Evolutionary conservation across 1,139 yeast species (phyloP).

Genomic region (Sugiyamaella sp.): DNA sequence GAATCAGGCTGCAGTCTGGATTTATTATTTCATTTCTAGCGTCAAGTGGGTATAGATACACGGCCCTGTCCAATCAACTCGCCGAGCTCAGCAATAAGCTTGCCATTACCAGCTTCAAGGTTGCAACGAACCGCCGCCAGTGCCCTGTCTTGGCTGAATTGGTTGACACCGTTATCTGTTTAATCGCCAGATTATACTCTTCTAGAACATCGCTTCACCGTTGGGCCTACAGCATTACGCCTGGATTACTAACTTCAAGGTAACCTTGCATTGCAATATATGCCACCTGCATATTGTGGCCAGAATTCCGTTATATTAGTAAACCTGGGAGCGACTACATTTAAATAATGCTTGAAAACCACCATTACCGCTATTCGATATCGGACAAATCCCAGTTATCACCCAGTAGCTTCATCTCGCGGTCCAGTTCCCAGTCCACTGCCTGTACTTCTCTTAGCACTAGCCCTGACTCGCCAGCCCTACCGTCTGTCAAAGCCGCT

Average conservation of each 20-base stretch:
- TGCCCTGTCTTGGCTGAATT: too few species aligned
- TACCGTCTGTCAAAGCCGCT: background rate
- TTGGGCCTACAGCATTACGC: background rate
- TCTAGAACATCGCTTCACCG: background rate
- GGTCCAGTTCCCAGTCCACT: background rate
- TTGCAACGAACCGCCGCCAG: too few species aligned
- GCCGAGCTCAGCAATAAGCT: too few species aligned
- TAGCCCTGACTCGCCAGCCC: background rate
- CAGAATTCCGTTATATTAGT: background rate
- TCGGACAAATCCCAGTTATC: background rate
- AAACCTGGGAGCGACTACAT: background rate
- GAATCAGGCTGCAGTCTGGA: background rate
- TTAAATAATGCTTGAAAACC: background rate
- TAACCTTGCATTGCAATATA: background rate
- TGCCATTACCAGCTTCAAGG: too few species aligned
- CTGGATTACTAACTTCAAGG: background rate
- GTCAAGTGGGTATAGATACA: background rate
- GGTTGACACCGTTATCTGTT: background rate
- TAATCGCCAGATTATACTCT: background rate
- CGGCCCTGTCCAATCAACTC: too few species aligned
- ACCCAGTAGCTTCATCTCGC: background rate
- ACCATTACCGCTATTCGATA: background rate
- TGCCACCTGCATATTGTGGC: background rate
- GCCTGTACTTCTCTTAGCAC: background rate
- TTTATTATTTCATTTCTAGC: background rate